phyloP scores from a whole-genome alignment of 306 rosid genomes.

The Citrullus mucosospermus region DNA sequence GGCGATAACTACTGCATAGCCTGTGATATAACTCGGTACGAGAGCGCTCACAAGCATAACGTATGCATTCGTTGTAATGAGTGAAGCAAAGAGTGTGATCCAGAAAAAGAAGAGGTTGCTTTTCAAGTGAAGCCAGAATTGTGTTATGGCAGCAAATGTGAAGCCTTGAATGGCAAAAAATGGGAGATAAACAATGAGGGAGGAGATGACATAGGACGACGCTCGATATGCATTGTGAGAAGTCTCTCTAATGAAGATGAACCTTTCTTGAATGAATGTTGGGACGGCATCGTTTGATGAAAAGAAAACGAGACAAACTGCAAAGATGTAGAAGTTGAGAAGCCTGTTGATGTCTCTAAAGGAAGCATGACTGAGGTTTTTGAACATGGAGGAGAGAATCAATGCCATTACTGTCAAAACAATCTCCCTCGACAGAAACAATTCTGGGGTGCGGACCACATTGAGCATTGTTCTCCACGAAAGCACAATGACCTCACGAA shows the following conservation, averaged over 20 bases:
- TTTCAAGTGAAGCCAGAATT: conserved; percentile 30
- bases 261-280: conserved; percentile 66
- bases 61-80: conserved; percentile 73
- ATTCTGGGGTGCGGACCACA: conserved; percentile 79
- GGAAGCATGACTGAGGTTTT: conserved; percentile 17
- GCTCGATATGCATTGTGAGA: conserved; percentile 90
- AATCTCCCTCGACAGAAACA: conserved; percentile 80
- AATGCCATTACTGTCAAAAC: conserved; percentile 71
- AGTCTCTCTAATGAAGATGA: conserved; percentile 79
- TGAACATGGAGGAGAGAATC: conserved; percentile 55
- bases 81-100: conserved; percentile 66
- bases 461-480: conserved; percentile 65
- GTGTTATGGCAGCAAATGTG: conserved; percentile 75
- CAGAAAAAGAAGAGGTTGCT: conserved; percentile 39
- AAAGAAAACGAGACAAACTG: conserved; percentile 79
- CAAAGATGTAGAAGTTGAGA: conserved; percentile 78
- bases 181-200: conserved; percentile 77
- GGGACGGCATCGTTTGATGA: conserved; percentile 96
- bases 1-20: conserved; percentile 84
- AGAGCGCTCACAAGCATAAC: conserved; percentile 89
- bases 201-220: conserved; percentile 67
- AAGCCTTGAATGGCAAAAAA: conserved; percentile 75
- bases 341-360: conserved; percentile 66
- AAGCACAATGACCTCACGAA: conserved; percentile 62
- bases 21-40: conserved; percentile 86